Conservation (phyloP, 176 grass and related monocot genomes). For the Chloris gayana region DNA sequence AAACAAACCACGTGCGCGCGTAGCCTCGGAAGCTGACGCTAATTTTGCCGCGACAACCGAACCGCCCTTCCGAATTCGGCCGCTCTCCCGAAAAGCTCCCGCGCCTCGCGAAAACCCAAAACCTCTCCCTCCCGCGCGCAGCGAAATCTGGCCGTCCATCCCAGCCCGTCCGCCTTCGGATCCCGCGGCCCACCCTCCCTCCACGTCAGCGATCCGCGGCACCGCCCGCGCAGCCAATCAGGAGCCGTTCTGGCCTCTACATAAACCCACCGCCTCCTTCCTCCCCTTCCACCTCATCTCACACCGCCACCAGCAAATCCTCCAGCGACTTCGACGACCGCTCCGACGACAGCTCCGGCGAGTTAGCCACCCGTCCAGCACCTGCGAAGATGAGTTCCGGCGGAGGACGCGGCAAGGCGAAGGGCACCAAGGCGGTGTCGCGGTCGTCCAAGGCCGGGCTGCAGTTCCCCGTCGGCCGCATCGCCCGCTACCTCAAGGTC, state of each 20-base stretch:
- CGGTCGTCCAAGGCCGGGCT: slow-evolving; percentile 71
- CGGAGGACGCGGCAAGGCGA: slow-evolving; percentile 50
- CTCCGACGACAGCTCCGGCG: no score
- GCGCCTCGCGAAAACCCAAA: neutral
- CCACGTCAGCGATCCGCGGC: slow-evolving; percentile 45
- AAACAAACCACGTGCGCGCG: neutral
- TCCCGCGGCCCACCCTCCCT: neutral
- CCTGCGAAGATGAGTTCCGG: slow-evolving; percentile 59
- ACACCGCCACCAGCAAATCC: neutral
- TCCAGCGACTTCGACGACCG: neutral
- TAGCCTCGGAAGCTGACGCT: neutral
- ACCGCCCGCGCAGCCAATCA: slow-evolving; percentile 21
- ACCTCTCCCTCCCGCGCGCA: neutral
- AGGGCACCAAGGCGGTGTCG: slow-evolving; percentile 48
- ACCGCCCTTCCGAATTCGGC: neutral
- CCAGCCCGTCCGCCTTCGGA: neutral
- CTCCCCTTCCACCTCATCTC: no score
- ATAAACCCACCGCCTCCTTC: neutral
- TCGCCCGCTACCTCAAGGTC: slow-evolving; percentile 74
- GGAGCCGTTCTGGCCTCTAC: neutral
- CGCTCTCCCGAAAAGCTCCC: neutral
- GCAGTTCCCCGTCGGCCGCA: slow-evolving; percentile 81
- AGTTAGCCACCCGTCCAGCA: no score
- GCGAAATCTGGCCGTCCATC: neutral
- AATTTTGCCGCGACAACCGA: neutral